Conservation (phyloP, 768 basidiomycete genomes). For the Xerocomus spinulosus region DNA sequence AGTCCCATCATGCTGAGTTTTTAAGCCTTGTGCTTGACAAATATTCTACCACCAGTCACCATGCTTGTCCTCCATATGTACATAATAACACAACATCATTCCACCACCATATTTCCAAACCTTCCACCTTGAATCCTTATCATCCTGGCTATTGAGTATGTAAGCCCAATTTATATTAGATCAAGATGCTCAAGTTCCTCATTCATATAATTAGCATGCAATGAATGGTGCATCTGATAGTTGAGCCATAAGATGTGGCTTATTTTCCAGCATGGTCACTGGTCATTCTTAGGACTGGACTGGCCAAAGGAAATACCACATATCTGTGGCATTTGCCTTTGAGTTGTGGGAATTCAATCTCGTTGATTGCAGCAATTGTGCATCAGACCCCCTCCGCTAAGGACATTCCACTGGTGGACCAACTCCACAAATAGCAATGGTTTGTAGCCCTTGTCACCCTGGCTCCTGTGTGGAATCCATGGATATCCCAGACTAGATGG, state of each 20-base stretch:
- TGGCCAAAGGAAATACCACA: background rate
- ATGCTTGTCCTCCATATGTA: background rate
- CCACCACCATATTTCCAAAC: background rate
- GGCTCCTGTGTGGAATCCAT: background rate
- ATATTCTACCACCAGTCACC: background rate
- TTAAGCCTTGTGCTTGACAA: background rate
- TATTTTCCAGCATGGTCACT: background rate
- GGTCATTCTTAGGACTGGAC: background rate
- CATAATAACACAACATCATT: constrained; percentile 1
- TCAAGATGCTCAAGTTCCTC: background rate
- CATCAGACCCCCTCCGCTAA: background rate
- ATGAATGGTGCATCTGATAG: background rate
- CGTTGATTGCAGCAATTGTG: background rate
- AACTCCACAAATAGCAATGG: background rate
- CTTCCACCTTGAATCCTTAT: background rate
- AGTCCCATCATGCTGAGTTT: background rate
- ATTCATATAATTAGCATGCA: background rate
- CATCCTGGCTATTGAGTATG: background rate
- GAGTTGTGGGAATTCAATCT: background rate
- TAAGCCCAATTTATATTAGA: background rate
- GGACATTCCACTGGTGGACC: background rate
- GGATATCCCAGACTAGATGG: no score
- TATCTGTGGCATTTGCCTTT: background rate
- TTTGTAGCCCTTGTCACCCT: background rate
- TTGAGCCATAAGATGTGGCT: background rate